Evolutionary conservation across 306 rosid genomes (phyloP).

Genomic region (Vicia faba): DNA sequence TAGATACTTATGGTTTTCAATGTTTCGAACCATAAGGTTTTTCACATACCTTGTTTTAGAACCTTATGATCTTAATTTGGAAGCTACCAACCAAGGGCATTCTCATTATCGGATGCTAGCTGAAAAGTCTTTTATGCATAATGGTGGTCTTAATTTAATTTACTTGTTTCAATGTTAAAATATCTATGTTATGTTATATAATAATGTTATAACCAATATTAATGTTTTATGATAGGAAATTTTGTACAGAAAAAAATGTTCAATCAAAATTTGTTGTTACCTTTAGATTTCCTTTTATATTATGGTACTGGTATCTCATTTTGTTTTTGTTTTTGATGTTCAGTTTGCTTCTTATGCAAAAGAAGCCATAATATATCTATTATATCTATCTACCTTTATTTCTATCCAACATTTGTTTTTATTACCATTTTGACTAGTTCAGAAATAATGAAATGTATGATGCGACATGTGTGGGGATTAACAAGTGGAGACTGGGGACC

Average conservation of each 20-base stretch:
- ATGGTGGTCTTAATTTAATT: too few species aligned
- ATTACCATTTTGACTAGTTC: constrained; percentile 2
- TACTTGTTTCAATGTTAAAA: neutral
- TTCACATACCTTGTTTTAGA: too few species aligned
- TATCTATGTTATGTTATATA: too few species aligned
- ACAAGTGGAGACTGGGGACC: constrained; percentile 8
- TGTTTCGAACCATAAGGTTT: neutral
- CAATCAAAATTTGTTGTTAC: neutral
- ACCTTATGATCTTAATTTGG: neutral
- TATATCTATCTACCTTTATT: constrained; percentile 2
- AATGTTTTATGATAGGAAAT: neutral
- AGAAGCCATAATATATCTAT: neutral
- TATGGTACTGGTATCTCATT: neutral
- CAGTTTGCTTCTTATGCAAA: constrained; percentile 6
- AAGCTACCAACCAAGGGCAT: neutral
- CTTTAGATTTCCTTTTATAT: too few species aligned
- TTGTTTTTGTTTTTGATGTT: constrained; percentile 3
- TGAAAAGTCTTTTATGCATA: neutral
- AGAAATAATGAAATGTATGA: constrained; percentile 2
- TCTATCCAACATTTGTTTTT: constrained; percentile 3
- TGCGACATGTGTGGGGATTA: neutral
- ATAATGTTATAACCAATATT: neutral
- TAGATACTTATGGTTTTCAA: neutral
- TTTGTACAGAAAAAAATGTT: neutral
- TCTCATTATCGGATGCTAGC: neutral